phyloP scores from a whole-genome alignment of 495 filamentous ascomycete genomes.

The Aspergillus hancockii region DNA sequence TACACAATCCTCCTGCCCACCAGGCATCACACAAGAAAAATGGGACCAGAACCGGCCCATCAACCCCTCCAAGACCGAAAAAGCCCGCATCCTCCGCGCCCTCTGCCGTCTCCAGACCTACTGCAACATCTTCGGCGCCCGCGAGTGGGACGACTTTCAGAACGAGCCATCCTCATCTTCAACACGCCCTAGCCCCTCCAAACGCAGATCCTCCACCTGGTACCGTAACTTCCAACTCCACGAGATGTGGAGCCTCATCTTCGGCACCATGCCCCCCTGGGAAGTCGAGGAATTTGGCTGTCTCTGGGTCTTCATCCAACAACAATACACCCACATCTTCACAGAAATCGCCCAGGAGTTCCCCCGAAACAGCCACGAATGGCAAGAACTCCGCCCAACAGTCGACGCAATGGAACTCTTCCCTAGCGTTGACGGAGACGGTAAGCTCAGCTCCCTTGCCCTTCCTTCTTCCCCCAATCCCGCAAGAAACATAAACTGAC shows the following conservation, averaged over 20 bases:
- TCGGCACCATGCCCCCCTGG: slow-evolving; percentile 19
- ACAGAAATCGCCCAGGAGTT: slow-evolving; percentile 11
- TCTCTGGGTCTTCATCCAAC: slow-evolving; percentile 13
- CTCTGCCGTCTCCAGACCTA: slow-evolving; percentile 23
- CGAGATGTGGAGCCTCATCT: slow-evolving; percentile 20
- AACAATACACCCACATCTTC: slow-evolving; percentile 14
- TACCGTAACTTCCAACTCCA: slow-evolving; percentile 15
- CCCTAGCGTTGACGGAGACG: slow-evolving; percentile 7
- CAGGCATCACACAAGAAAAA: not conserved
- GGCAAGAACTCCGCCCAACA: slow-evolving; percentile 10
- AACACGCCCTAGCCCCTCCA: not conserved
- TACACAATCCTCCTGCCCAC: slow-evolving; percentile 10
- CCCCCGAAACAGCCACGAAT: slow-evolving; percentile 8
- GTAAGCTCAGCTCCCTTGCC: not conserved
- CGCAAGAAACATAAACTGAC: not conserved
- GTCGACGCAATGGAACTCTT: slow-evolving; percentile 8
- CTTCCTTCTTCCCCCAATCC: not conserved
- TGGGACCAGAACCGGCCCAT: slow-evolving; percentile 5
- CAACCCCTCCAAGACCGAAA: slow-evolving; percentile 10
- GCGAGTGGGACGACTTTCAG: slow-evolving; percentile 12
- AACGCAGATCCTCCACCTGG: slow-evolving; percentile 14
- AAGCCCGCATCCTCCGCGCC: slow-evolving; percentile 17
- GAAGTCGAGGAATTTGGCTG: slow-evolving; percentile 23
- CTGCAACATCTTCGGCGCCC: slow-evolving; percentile 20
- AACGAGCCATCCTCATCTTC: not conserved